Evolutionary conservation across 73 alveolate species (phyloP).

Genomic region (Tetrahymena borealis): DNA sequence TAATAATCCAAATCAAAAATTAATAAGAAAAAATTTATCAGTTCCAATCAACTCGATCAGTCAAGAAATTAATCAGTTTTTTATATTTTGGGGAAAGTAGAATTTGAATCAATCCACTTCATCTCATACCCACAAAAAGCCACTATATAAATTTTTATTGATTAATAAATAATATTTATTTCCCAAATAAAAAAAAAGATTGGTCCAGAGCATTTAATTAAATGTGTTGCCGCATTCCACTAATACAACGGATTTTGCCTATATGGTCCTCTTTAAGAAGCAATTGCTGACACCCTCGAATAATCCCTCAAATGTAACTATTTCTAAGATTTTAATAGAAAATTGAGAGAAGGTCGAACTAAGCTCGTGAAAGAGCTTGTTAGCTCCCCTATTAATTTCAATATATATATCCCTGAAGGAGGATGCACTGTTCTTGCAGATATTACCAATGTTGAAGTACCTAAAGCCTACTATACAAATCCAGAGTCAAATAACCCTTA

Average conservation of each 20-base stretch:
- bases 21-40: neutral
- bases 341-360: neutral
- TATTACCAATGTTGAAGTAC: neutral
- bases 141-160: neutral
- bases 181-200: neutral
- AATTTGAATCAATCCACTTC: neutral
- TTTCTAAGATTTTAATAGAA: neutral
- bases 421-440: neutral
- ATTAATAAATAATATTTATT: neutral
- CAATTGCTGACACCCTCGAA: neutral
- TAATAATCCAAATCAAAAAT: neutral
- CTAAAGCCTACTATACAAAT: neutral
- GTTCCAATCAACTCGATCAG: neutral
- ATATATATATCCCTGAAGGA: neutral
- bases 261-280: neutral
- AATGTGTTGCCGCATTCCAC: neutral
- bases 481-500: neutral
- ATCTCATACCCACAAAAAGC: neutral
- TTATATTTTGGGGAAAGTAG: neutral
- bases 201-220: constrained; percentile 9
- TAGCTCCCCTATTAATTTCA: neutral
- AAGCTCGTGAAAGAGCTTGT: neutral
- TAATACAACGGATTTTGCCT: neutral
- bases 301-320: neutral
- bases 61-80: neutral